Evolutionary conservation across 345 rosid genomes (phyloP), one percentile per base, ranked within the genome.

Genomic region (Jatropha curcas): DNA sequence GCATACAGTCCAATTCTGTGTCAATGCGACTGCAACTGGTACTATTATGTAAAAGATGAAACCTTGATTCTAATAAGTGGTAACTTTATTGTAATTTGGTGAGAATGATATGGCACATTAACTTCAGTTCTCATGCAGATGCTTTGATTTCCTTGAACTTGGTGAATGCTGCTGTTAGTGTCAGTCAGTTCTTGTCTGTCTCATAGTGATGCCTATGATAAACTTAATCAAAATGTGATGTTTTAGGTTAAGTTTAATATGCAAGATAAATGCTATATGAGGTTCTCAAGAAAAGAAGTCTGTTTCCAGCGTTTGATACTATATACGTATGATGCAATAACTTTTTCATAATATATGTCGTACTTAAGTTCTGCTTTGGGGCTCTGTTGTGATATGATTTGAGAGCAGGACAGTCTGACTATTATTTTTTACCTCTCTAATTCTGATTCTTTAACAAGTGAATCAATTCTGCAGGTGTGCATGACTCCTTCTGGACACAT

Each of bases 401-500:
- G 31, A n/a, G 46, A 22, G 65, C 53, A 24, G 60, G 45, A 50
- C 13, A 46, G 2, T 13, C 48, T 12, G 55, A 64, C 46, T 19
- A 46, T 46, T 46, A 14, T 46, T 14, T 41, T 46, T 46, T 46
- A 46, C 51, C 7, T 48, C n/a, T 51, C 8, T 20, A 20, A 20
- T 33, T 24, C 58, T 31, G 27, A 12, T 62, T 74, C 13, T 30
- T 66, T 4, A 22, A 60, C 68, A 46, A 76, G 48, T 74, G 39
- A 46, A 74, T 68, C 60, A 31, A 41, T 58, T 84, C 65, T 77
- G 71, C 88, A 95, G 98, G 99, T 57, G 99, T 95, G 71, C 99
- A 95, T 74, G 99, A 95, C 85, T 95, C 99, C 22, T 95, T 89
- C 71, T 95, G 99, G 99, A 95, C 99, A 5, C 99, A 95, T 83